Percentiles rank a stretch among this genome's conserved stretches.
Conservation (phyloP, 352 stramenopile species). For the Phytophthora constricta region DNA sequence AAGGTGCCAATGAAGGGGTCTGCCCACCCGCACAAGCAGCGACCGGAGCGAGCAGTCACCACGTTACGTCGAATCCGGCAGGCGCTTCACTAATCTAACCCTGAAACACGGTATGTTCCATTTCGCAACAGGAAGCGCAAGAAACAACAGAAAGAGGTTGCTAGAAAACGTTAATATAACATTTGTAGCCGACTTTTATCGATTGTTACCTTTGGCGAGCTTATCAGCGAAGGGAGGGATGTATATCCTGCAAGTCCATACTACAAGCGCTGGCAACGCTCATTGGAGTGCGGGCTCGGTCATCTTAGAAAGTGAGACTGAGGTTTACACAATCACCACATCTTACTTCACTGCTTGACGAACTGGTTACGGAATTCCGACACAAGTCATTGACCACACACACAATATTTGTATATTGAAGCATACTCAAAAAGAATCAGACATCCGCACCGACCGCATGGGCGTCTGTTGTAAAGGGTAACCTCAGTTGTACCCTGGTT, state of each 20-base stretch:
- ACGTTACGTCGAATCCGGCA: neutral
- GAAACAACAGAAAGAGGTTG: neutral
- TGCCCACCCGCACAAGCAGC: neutral
- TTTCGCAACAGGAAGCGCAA: neutral
- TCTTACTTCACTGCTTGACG: no score
- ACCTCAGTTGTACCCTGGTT: no score
- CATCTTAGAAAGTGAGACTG: neutral
- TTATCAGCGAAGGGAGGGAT: neutral
- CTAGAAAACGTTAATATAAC: neutral
- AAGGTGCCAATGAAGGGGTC: neutral
- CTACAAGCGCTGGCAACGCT: neutral
- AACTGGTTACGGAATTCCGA: no score
- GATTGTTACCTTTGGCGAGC: no score
- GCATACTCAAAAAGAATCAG: no score
- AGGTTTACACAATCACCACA: neutral
- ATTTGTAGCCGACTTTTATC: no score
- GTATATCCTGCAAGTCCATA: no score
- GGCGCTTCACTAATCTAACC: no score
- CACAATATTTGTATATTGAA: no score
- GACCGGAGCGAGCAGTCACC: neutral
- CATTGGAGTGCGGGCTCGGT: neutral
- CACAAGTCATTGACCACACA: no score
- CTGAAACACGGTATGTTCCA: neutral
- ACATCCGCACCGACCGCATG: no score
- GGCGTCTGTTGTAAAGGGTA: no score